Conservation (phyloP, 2,329 filamentous ascomycete genomes). For the Trichoderma sp. region DNA sequence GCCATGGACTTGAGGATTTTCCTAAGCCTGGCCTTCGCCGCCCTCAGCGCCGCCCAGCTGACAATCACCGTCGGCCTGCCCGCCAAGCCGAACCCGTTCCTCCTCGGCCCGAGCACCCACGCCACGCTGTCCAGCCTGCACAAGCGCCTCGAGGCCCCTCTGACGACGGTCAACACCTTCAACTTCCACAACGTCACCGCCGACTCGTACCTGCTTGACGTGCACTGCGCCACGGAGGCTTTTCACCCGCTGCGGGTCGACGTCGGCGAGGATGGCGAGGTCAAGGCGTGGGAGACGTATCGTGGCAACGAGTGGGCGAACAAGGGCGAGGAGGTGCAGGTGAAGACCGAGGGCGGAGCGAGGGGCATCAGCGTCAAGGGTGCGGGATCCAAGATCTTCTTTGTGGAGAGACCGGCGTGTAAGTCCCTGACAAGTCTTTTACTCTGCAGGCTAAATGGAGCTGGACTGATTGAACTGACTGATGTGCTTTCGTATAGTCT, state of each 20-base stretch:
- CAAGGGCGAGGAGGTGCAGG: conserved; percentile 62
- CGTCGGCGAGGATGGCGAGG: conserved; percentile 47
- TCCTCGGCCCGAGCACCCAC: conserved; percentile 64
- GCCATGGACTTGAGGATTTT: conserved; percentile 12
- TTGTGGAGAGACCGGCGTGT: conserved; percentile 73
- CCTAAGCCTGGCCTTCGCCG: conserved; percentile 33
- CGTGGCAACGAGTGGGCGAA: conserved; percentile 89
- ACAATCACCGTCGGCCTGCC: conserved; percentile 47
- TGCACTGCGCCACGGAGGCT: conserved; percentile 70
- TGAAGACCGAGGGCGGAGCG: conserved; percentile 38
- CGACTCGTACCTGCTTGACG: conserved; percentile 77
- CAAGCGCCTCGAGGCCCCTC: conserved; percentile 50
- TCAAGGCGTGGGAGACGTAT: conserved; percentile 79
- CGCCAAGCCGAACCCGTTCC: conserved; percentile 49
- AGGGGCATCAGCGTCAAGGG: conserved; percentile 60
- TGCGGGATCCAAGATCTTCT: conserved; percentile 68
- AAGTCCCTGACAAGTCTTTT: conserved; percentile 39
- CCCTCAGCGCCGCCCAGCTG: conserved; percentile 31
- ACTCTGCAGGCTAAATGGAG: neutral
- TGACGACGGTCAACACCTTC: conserved; percentile 69
- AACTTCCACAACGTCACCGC: conserved; percentile 69
- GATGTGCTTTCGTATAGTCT: conserved; percentile 51
- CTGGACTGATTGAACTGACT: neutral
- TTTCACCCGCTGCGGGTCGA: conserved; percentile 84
- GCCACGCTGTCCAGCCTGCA: conserved; percentile 54